Evolutionary conservation across 495 filamentous ascomycete species (phyloP), one percentile per base, ranked within the genome.

Genomic region (Aspergillus haitiensis): DNA sequence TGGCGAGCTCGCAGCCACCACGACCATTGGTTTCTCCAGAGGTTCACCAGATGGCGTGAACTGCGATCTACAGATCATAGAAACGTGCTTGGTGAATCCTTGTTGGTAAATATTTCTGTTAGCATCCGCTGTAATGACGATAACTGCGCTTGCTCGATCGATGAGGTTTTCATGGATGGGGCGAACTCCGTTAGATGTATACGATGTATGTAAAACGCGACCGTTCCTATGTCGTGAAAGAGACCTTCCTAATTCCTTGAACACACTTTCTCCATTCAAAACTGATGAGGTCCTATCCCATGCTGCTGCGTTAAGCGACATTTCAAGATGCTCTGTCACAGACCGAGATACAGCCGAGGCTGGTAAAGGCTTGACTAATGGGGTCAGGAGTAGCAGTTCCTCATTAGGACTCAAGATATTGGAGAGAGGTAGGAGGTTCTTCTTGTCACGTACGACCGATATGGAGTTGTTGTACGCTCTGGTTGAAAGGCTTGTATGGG

Each of bases 141-240:
- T 88, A 56, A 96, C 89, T 40, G 88, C 88, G 53, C 86, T 88
- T 6, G 92, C 91, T 64, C 91, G 81, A 61, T 93, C 89, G 67
- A 96, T 94, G 15, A 96, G 76, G 58, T 90, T 91, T 68, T 96
- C 92, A 65, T 96, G 92, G 1, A 94, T 87, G 51, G 91, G 92
- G 34, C 92, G 83, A 9, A 96, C 86, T 15, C 92, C 92, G 64
- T 94, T 93, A 2, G 91, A 86, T 0, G 92, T 96, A 70, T 96
- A 96, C 0, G 91, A 95, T 1, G 92, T 95, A 69, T 96, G 92
- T 34, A 96, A 74, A 12, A 96, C 84, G 63, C 92, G 87, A 0
- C 91, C 91, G 60, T 85, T 88, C 10, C 92, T 74, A 62, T 93
- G 89, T 37, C 92, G 82, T 6, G 92, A 91, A 4, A 96, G 76